Conservation (phyloP, 2,329 filamentous ascomycete genomes). For the Cladosporium phlei region DNA sequence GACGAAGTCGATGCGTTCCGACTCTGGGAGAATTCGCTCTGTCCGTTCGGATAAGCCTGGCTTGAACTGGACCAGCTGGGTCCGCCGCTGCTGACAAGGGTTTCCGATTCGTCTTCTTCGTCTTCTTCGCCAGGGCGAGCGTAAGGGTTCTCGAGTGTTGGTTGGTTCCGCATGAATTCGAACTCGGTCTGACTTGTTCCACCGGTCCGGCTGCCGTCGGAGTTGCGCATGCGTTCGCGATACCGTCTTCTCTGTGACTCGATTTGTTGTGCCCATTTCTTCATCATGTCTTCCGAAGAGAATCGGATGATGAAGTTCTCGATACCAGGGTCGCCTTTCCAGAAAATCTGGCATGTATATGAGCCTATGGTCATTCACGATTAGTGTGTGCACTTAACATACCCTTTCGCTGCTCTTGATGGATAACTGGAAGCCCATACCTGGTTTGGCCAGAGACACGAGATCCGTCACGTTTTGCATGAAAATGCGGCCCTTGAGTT, state of each 20-base stretch:
- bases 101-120: constrained; percentile 50
- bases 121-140: constrained; percentile 54
- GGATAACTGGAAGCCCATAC: constrained; percentile 48
- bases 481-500: constrained; percentile 95
- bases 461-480: constrained; percentile 98
- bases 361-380: constrained; percentile 55
- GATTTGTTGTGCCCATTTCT: constrained; percentile 80
- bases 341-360: constrained; percentile 95
- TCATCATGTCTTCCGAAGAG: constrained; percentile 84
- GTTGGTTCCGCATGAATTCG: constrained; percentile 68
- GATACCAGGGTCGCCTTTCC: constrained; percentile 92
- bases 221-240: constrained; percentile 43
- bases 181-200: constrained; percentile 66
- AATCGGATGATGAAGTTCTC: constrained; percentile 97
- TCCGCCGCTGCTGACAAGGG: constrained; percentile 26
- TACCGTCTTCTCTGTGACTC: constrained; percentile 64
- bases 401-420: constrained; percentile 24
- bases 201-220: constrained; percentile 32
- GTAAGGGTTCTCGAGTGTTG: constrained; percentile 76
- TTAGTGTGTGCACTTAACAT: constrained; percentile 24
- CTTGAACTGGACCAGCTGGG: constrained; percentile 16
- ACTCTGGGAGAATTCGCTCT: constrained; percentile 48
- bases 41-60: constrained; percentile 5
- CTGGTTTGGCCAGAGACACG: constrained; percentile 79
- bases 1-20: constrained; percentile 71